Conservation (phyloP, 1,284 basidiomycete species). For the Ustilago bromivora region DNA sequence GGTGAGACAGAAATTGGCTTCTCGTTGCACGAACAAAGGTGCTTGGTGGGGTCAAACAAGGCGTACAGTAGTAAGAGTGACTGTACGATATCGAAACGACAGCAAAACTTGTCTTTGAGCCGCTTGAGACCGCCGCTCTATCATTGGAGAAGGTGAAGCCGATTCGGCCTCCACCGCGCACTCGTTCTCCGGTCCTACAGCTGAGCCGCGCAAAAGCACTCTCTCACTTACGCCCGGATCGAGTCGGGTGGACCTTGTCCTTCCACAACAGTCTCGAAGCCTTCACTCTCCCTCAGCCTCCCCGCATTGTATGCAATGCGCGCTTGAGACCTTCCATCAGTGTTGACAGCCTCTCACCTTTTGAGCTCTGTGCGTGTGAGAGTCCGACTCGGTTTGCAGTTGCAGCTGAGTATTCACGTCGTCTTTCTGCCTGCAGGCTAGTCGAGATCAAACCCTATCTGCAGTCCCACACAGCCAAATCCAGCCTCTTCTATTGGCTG, state of each 20-base stretch:
- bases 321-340: background rate
- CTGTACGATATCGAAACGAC: background rate
- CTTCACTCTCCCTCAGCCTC: background rate
- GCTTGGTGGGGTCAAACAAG: background rate
- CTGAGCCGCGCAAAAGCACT: background rate
- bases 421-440: background rate
- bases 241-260: conserved; percentile 20
- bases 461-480: conserved; percentile 27
- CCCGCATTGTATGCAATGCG: background rate
- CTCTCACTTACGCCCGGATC: conserved; percentile 23
- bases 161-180: conserved; percentile 15
- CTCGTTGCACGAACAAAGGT: background rate
- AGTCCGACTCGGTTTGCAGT: background rate
- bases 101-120: background rate
- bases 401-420: conserved; percentile 20
- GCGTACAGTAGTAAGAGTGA: conserved; percentile 1
- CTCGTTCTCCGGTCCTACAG: background rate
- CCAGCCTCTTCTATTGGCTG: conserved; percentile 23
- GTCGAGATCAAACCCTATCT: conserved; percentile 28
- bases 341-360: background rate
- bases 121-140: background rate
- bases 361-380: background rate
- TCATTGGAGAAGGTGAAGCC: background rate
- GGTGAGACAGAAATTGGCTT: background rate
- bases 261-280: conserved; percentile 23